Percentiles rank a stretch among this genome's conserved stretches.
Evolutionary conservation across 805 yeast genomes (phyloP).

Genomic region (Kluyveromyces siamensis): DNA sequence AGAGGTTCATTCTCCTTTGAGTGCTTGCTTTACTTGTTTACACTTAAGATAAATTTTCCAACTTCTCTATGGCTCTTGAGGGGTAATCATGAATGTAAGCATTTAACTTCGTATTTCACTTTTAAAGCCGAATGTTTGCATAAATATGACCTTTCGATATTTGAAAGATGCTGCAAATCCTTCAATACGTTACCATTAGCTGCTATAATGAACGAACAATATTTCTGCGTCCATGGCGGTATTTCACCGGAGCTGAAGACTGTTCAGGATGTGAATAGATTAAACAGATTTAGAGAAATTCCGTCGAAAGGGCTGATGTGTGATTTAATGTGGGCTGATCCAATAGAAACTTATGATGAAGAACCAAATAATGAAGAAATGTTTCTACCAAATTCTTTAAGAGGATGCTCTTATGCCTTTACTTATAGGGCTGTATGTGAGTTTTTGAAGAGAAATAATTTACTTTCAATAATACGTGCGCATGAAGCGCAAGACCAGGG

Average conservation of each 20-base stretch:
- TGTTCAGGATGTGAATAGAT: slow-evolving; percentile 54
- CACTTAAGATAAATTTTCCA: slow-evolving; percentile 72
- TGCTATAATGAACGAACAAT: slow-evolving; percentile 88
- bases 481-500: slow-evolving; percentile 99
- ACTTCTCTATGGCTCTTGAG: slow-evolving; percentile 69
- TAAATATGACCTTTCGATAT: slow-evolving; percentile 59
- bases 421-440: slow-evolving; percentile 75
- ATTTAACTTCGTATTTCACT: slow-evolving; percentile 88
- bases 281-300: slow-evolving; percentile 83
- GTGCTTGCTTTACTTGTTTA: slow-evolving; percentile 63
- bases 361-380: slow-evolving; percentile 36
- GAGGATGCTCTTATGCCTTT: slow-evolving; percentile 91
- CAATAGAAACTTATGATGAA: slow-evolving; percentile 79
- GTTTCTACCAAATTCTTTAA: slow-evolving; percentile 58
- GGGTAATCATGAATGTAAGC: slow-evolving; percentile 93
- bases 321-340: slow-evolving; percentile 94
- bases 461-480: slow-evolving; percentile 83
- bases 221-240: slow-evolving; percentile 95
- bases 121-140: slow-evolving; percentile 84
- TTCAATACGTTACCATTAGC: slow-evolving; percentile 87
- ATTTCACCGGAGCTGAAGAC: slow-evolving; percentile 74
- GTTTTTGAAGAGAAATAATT: slow-evolving; percentile 67
- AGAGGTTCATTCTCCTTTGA: slow-evolving; percentile 89
- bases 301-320: slow-evolving; percentile 93
- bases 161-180: slow-evolving; percentile 64